Conservation (phyloP, 352 stramenopile genomes). For the Aphanomyces euteiches region DNA sequence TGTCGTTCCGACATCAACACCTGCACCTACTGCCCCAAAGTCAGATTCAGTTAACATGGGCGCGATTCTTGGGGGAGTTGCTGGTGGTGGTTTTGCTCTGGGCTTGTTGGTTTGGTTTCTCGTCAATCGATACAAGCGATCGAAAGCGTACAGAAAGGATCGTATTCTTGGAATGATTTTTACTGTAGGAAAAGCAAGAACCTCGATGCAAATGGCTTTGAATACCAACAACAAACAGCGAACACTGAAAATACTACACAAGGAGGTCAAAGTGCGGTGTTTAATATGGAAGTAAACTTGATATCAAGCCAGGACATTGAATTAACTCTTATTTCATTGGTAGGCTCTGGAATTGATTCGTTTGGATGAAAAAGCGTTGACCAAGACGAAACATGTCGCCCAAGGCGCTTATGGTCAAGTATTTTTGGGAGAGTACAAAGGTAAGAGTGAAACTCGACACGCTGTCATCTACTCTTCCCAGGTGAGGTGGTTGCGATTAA, state of each 20-base stretch:
- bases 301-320: background rate
- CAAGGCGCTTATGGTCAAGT: slow-evolving; percentile 25
- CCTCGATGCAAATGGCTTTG: background rate
- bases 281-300: slow-evolving; percentile 10
- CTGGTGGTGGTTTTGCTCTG: background rate
- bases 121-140: background rate
- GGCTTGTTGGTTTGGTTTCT: background rate
- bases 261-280: background rate
- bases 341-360: slow-evolving; percentile 20
- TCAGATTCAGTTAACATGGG: background rate
- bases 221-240: background rate
- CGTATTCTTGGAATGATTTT: background rate
- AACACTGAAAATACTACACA: background rate
- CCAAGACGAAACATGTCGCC: background rate
- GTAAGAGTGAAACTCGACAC: background rate
- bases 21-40: background rate
- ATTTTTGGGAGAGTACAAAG: slow-evolving; percentile 19
- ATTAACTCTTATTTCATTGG: background rate
- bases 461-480: background rate
- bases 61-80: background rate
- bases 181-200: background rate
- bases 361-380: slow-evolving; percentile 3
- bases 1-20: background rate
- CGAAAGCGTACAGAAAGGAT: too few species aligned
- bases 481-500: slow-evolving; percentile 16